Conservation (phyloP, 2,329 filamentous ascomycete genomes). For the Alternaria postmessia region DNA sequence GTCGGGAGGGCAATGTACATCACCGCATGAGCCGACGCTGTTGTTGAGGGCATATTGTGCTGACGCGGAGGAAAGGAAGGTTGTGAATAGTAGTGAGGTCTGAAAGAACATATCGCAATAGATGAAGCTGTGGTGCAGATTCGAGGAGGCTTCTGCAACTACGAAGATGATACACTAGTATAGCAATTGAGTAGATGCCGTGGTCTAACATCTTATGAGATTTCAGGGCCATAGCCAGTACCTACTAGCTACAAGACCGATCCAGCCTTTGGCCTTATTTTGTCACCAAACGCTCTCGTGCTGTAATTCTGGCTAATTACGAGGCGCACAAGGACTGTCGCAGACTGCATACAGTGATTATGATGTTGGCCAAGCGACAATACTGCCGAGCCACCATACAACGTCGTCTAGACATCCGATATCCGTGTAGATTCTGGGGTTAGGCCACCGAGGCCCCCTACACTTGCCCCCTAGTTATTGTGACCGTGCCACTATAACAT, state of each 20-base stretch:
- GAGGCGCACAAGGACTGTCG: not conserved
- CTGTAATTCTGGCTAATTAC: not conserved
- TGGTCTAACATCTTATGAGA: not conserved
- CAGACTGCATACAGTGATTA: rapidly evolving
- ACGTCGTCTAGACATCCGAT: not conserved
- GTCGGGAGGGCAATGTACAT: not conserved
- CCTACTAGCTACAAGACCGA: rapidly evolving
- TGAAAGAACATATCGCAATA: not conserved
- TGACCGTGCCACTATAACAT: not conserved
- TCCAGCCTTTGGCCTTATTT: not conserved
- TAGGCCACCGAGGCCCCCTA: no score
- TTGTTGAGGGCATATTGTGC: not conserved
- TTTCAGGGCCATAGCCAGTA: not conserved
- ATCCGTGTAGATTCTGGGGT: not conserved
- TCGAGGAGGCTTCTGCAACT: rapidly evolving
- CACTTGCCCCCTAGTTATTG: not conserved
- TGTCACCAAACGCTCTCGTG: not conserved
- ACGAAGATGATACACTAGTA: no score
- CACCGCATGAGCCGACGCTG: not conserved
- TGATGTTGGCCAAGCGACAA: not conserved
- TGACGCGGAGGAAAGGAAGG: not conserved
- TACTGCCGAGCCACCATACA: not conserved
- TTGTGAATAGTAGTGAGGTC: not conserved
- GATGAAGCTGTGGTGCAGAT: no score
- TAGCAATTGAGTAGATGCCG: not conserved